Percentiles rank a stretch among this genome's conserved stretches.
These are phyloP conservation scores for Elaphomyces granulatus DNA, from an alignment of 495 filamentous ascomycete species.

Conservation along the genomic window DNA sequence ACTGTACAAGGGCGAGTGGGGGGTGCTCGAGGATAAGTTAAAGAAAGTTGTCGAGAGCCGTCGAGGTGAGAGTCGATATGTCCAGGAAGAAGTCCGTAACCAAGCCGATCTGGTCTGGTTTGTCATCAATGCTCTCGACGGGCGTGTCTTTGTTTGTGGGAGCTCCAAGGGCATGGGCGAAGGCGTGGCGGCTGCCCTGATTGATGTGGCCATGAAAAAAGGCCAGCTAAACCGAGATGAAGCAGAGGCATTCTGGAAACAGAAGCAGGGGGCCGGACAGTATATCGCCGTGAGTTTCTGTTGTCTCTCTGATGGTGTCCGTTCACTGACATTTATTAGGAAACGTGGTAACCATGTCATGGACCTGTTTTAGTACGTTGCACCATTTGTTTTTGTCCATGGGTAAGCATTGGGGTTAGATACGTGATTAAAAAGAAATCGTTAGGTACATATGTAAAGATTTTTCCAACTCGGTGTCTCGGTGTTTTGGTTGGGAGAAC, in stretches of 20 bases:
- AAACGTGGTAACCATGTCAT: too few species aligned
- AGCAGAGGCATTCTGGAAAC: conserved; percentile 60
- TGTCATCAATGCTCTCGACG: conserved; percentile 85
- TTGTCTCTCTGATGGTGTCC: too few species aligned
- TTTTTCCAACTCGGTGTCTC: too few species aligned
- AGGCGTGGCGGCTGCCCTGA: conserved; percentile 70
- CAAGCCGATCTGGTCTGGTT: conserved; percentile 96
- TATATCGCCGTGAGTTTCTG: conserved; percentile 76
- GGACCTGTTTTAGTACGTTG: too few species aligned
- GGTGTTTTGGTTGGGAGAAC: too few species aligned
- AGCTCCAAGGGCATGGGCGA: conserved; percentile 94
- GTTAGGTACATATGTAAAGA: too few species aligned
- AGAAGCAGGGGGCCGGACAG: conserved; percentile 73
- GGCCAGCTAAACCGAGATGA: conserved; percentile 60
- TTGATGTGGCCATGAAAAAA: conserved; percentile 69
- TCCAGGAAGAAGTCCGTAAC: conserved; percentile 70
- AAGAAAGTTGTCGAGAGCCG: conserved; percentile 88
- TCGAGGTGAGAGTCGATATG: conserved; percentile 59
- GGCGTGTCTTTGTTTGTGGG: conserved; percentile 89
- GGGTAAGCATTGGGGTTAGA: too few species aligned
- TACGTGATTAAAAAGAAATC: too few species aligned
- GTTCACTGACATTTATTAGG: too few species aligned
- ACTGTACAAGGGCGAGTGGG: conserved; percentile 92
- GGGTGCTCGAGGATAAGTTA: conserved; percentile 81
- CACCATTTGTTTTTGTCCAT: too few species aligned